A percentile compares a stretch with the other conserved stretches of the same genome.
phyloP scores from a whole-genome alignment of 2,329 filamentous ascomycete genomes.

The Calonectria ilicicola region DNA sequence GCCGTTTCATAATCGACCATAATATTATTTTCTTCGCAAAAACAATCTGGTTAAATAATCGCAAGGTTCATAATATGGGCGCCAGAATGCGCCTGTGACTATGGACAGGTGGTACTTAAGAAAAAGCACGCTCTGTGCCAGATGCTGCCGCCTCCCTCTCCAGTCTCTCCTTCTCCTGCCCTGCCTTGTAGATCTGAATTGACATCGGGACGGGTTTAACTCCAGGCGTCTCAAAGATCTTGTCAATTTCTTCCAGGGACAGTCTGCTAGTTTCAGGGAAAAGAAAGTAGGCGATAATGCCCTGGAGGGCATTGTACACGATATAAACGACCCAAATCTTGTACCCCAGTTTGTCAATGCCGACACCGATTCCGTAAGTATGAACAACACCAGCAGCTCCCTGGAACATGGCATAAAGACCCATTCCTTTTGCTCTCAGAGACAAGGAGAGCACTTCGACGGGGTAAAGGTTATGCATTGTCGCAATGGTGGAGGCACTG shows the following conservation, averaged over 20 bases:
- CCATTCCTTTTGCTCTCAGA: slow-evolving; percentile 39
- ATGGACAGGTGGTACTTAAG: neutral
- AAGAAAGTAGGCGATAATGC: slow-evolving; percentile 32
- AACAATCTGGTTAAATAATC: neutral
- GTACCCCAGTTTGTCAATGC: slow-evolving; percentile 33
- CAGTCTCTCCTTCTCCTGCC: slow-evolving; percentile 10
- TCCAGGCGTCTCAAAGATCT: slow-evolving; percentile 36
- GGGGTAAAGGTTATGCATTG: slow-evolving; percentile 40
- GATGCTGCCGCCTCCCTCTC: neutral
- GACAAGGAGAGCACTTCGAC: slow-evolving; percentile 37
- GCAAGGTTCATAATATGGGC: too few species aligned
- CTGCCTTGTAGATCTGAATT: slow-evolving; percentile 19
- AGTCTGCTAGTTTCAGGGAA: slow-evolving; percentile 39
- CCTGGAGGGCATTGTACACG: slow-evolving; percentile 33
- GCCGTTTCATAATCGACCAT: neutral
- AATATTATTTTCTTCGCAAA: neutral
- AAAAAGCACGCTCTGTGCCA: neutral
- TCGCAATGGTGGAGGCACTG: slow-evolving; percentile 39
- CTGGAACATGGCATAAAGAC: slow-evolving; percentile 38
- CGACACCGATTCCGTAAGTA: slow-evolving; percentile 37
- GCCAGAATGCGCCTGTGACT: neutral
- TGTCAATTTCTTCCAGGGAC: slow-evolving; percentile 39
- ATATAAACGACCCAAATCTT: slow-evolving; percentile 41
- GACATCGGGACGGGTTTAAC: slow-evolving; percentile 15
- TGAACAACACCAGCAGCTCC: slow-evolving; percentile 37